phyloP scores from a whole-genome alignment of 768 basidiomycete genomes.

The Mycena capillaripes region DNA sequence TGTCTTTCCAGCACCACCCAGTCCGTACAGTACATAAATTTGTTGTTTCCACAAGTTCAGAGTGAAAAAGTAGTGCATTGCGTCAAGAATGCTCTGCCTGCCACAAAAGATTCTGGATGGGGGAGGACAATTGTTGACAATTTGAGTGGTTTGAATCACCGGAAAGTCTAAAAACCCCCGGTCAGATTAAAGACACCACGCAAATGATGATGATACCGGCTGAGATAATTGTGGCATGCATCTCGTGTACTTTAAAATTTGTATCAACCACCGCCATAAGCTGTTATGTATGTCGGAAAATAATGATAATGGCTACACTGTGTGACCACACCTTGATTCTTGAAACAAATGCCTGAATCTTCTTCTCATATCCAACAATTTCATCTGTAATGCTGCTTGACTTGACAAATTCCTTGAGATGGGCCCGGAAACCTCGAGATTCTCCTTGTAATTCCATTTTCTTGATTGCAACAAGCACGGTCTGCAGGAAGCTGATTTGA shows the following conservation, averaged over 20 bases:
- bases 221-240: neutral
- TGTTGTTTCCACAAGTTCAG: no score
- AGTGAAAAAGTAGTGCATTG: no score
- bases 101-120: constrained; percentile 15
- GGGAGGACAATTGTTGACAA: constrained; percentile 7
- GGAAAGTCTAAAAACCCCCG: neutral
- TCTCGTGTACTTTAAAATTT: neutral
- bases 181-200: neutral
- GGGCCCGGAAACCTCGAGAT: neutral
- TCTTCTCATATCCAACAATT: neutral
- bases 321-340: neutral
- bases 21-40: no score
- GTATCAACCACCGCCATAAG: neutral
- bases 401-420: neutral
- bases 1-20: constrained; percentile 27
- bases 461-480: neutral
- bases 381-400: neutral
- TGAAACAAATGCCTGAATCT: neutral
- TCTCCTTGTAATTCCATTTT: neutral
- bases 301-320: neutral
- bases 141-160: no score
- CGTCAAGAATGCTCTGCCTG: no score
- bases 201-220: no score
- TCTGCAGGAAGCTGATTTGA: neutral
- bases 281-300: neutral